These are phyloP conservation scores for Silene uniflora DNA, from an alignment of 148 eudicot genomes.

Conservation along the genomic window DNA sequence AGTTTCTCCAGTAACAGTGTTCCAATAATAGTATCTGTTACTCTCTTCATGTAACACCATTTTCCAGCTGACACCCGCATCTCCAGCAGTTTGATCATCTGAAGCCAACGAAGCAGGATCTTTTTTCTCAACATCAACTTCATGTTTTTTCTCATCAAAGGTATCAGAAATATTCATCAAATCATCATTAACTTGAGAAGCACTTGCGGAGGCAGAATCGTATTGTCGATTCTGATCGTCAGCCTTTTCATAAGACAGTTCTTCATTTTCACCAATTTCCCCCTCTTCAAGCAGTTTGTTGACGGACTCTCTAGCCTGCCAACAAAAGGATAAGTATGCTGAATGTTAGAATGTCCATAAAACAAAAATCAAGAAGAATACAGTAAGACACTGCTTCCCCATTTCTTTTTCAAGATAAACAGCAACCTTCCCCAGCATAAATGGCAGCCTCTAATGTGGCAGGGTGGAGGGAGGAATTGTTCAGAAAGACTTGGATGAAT, in stretches of 20 bases:
- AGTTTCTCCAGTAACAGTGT: conserved; percentile 81
- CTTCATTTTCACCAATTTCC: conserved; percentile 29
- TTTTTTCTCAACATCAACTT: conserved; percentile 15
- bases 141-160: conserved; percentile 23
- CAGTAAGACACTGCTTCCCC: not conserved
- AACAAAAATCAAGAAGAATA: not conserved
- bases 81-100: conserved; percentile 34
- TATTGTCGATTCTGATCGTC: conserved; percentile 26
- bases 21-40: conserved; percentile 86
- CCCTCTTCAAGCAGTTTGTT: conserved; percentile 29
- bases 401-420: conserved; percentile 3
- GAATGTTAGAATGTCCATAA: conserved; percentile 14
- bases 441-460: not conserved
- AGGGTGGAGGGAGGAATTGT: not conserved
- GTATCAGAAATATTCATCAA: conserved; percentile 22
- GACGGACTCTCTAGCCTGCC: conserved; percentile 34
- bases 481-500: not conserved
- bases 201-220: conserved; percentile 29
- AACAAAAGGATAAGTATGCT: conserved; percentile 3
- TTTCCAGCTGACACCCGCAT: conserved; percentile 58
- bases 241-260: conserved; percentile 28
- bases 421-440: not conserved
- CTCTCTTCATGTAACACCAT: conserved; percentile 95
- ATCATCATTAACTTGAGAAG: conserved; percentile 25
- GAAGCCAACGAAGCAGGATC: conserved; percentile 30